Evolutionary conservation across 805 yeast genomes (phyloP).

Genomic region (Zygosaccharomyces pseudorouxii): DNA sequence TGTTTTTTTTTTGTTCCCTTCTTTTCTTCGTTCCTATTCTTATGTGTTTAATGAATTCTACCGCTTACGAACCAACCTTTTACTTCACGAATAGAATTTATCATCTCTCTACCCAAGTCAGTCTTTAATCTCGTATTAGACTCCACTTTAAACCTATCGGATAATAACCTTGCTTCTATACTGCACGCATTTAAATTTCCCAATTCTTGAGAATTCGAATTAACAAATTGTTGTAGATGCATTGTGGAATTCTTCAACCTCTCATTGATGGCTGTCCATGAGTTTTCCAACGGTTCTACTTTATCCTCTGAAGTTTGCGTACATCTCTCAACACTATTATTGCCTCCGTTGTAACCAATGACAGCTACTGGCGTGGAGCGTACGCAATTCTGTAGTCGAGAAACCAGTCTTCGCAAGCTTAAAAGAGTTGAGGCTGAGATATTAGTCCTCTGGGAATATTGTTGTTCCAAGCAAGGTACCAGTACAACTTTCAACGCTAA

Average conservation of each 20-base stretch:
- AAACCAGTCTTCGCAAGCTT: constrained; percentile 31
- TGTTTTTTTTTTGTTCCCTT: background rate
- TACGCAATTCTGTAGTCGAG: constrained; percentile 25
- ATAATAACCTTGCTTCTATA: constrained; percentile 30
- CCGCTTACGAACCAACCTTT: constrained; percentile 42
- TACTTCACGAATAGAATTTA: constrained; percentile 34
- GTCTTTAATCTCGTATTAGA: constrained; percentile 8
- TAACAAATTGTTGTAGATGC: constrained; percentile 30
- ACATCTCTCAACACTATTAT: constrained; percentile 31
- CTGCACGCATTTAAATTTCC: constrained; percentile 26
- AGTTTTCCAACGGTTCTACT: constrained; percentile 12
- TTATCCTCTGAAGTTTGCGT: constrained; percentile 28
- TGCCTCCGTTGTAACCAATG: constrained; percentile 38
- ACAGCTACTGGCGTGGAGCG: constrained; percentile 39
- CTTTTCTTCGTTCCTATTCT: background rate
- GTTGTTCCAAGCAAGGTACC: constrained; percentile 40
- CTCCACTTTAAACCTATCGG: constrained; percentile 20
- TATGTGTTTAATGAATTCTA: constrained; percentile 22
- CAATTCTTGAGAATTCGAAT: constrained; percentile 12
- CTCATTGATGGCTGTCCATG: constrained; percentile 20
- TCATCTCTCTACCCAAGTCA: constrained; percentile 19
- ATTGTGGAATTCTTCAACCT: constrained; percentile 32
- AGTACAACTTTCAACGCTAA: constrained; percentile 24
- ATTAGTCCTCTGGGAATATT: constrained; percentile 39
- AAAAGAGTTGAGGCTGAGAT: constrained; percentile 30